phyloP scores from a whole-genome alignment of 306 rosid species.

The Gleditsia sinensis region DNA sequence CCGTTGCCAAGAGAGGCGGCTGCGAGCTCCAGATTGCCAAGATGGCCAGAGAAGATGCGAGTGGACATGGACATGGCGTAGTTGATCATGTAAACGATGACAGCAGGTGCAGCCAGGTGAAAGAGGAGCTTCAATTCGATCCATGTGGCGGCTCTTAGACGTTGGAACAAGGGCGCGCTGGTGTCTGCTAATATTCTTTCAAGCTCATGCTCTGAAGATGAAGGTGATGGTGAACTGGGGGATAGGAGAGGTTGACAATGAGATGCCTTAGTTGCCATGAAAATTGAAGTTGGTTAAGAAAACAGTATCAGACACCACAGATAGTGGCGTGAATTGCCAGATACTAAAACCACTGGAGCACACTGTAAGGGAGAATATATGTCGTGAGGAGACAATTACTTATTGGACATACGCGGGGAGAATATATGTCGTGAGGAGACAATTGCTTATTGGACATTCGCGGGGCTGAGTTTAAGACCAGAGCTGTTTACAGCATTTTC shows the following conservation, averaged over 20 bases:
- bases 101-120: neutral
- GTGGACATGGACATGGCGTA: neutral
- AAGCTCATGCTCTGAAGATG: no score
- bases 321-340: no score
- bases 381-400: no score
- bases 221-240: neutral
- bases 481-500: no score
- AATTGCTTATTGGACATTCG: no score
- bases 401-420: no score
- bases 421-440: no score
- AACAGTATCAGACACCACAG: no score
- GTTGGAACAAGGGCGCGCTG: neutral
- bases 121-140: neutral
- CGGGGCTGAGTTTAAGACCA: no score
- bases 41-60: constrained; percentile 15
- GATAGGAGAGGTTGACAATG: constrained; percentile 5
- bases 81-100: constrained; percentile 2
- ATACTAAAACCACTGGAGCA: no score
- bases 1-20: constrained; percentile 6
- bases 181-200: neutral
- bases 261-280: neutral
- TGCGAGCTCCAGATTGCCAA: neutral
- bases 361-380: no score
- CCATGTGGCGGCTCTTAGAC: neutral
- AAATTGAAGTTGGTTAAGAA: no score